phyloP scores from a whole-genome alignment of 2,329 filamentous ascomycete species.

The Albifimbria verrucaria region DNA sequence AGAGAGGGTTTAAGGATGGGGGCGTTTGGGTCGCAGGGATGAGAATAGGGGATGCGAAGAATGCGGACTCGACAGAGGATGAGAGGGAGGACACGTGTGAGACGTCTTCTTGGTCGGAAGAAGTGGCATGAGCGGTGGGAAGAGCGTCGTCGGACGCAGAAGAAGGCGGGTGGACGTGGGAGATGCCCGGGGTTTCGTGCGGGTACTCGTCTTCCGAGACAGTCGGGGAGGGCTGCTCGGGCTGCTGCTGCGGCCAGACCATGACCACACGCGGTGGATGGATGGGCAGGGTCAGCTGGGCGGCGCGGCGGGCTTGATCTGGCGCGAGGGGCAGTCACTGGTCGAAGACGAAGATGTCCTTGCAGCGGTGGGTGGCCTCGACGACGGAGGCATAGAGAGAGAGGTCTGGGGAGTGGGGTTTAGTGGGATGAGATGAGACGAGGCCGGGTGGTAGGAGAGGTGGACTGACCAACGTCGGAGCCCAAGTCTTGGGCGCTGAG shows the following conservation, averaged over 20 bases:
- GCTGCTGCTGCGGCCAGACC: conserved; percentile 30
- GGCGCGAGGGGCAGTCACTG: conserved; percentile 31
- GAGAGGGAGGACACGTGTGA: no score
- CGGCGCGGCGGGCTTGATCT: conserved; percentile 18
- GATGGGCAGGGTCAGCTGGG: conserved; percentile 12
- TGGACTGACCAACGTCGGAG: conserved; percentile 59
- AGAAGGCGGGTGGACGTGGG: no score
- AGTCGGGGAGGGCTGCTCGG: no score
- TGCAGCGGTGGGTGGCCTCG: conserved; percentile 78
- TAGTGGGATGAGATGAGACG: conserved; percentile 16
- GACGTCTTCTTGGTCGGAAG: no score
- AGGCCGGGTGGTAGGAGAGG: conserved; percentile 2
- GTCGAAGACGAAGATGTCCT: conserved; percentile 71
- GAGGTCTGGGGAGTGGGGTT: conserved; percentile 57
- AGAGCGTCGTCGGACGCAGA: no score
- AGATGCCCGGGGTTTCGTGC: no score
- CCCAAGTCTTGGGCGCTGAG: conserved; percentile 69
- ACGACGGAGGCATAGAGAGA: conserved; percentile 74
- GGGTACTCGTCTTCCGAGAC: no score
- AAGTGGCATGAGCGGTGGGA: no score
- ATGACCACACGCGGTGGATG: conserved; percentile 33
- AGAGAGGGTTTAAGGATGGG: not conserved
- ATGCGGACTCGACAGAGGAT: no score
- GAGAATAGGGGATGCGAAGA: no score
- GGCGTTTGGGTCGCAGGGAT: conserved; percentile 2